These are phyloP conservation scores for Rhizophora apiculata DNA, from an alignment of 345 rosid species.

Conservation along the genomic window DNA sequence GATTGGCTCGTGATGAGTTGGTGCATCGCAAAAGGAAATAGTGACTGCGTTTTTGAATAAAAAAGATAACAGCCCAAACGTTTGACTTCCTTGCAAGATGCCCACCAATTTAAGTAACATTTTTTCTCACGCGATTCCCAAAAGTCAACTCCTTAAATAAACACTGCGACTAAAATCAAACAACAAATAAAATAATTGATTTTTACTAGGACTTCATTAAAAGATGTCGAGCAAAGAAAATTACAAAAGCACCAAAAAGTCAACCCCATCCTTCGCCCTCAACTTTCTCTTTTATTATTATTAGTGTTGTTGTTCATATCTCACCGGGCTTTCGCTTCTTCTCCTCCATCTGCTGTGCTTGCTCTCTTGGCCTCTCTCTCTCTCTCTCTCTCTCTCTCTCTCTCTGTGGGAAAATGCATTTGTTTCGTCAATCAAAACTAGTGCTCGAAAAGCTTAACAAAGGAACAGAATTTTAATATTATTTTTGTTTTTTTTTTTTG, in stretches of 20 bases:
- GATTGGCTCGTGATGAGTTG: no score
- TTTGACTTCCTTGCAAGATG: constrained; percentile 26
- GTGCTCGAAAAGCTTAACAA: no score
- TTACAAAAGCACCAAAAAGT: constrained; percentile 40
- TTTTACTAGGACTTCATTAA: neutral
- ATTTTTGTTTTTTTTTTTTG: neutral
- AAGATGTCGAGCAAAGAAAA: constrained; percentile 11
- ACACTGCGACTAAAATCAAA: neutral
- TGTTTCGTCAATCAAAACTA: no score
- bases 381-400: neutral
- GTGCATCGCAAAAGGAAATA: neutral
- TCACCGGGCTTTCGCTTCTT: constrained; percentile 7
- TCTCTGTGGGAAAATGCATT: neutral
- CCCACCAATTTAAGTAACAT: neutral
- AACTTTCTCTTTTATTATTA: constrained; percentile 7
- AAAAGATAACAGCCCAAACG: neutral
- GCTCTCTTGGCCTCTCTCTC: neutral
- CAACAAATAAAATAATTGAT: neutral
- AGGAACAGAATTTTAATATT: no score
- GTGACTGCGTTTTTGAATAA: neutral
- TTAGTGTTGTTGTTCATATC: neutral
- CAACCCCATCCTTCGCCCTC: constrained; percentile 45
- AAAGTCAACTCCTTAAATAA: constrained; percentile 37
- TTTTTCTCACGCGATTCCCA: neutral
- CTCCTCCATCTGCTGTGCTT: neutral